Evolutionary conservation across 306 rosid genomes (phyloP), one percentile per base, ranked within the genome.

Genomic region (Hippophae gyantsensis): DNA sequence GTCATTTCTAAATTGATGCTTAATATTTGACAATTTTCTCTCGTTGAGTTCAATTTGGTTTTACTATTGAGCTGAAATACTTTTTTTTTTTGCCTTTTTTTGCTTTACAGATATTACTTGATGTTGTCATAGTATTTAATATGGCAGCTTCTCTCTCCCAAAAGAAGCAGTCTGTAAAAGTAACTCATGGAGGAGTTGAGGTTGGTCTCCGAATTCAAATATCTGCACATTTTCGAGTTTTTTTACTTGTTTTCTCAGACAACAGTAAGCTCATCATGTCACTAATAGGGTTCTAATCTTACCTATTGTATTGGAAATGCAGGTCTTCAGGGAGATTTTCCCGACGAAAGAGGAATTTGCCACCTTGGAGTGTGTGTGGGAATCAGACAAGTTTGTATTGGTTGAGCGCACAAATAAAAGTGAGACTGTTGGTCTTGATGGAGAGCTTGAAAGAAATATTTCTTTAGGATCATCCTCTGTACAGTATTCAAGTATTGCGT

Each of bases 271-370:
- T 42, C 44, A 48, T 65, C 43, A 55, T 38, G 47, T 38, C 55
- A 18, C 26, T 7, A 43, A 25, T 57, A 45, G 13, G 13, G 59
- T 18, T 50, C 66, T 56, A 53, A 10, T 8, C 8, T 69, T 43
- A 18, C 65, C 52, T 68, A 23, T 54, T 64, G 11, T 64, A n/a
- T 62, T 27, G 48, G 13, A 41, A 62, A 57, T 52, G 54, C 79
- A 88, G 96, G 82, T 80, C 61, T 85, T 78, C 61, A 76, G 96
- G 73, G 96, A 87, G 71, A 71, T 68, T 69, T 87, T 72, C 71
- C 96, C 98, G 18, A 71, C 64, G 27, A 79, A 80, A 62, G 80
- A 70, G 52, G 92, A 85, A 66, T 76, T 66, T 72, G 68, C 78
- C 48, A 56, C 61, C 66, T 3, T 32, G 62, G 89, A 82, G 63